A percentile compares a stretch with the other conserved stretches of the same genome.
These are phyloP conservation scores for Emmonsiellopsis sp. DNA, from an alignment of 2,329 filamentous ascomycete species.

Conservation along the genomic window DNA sequence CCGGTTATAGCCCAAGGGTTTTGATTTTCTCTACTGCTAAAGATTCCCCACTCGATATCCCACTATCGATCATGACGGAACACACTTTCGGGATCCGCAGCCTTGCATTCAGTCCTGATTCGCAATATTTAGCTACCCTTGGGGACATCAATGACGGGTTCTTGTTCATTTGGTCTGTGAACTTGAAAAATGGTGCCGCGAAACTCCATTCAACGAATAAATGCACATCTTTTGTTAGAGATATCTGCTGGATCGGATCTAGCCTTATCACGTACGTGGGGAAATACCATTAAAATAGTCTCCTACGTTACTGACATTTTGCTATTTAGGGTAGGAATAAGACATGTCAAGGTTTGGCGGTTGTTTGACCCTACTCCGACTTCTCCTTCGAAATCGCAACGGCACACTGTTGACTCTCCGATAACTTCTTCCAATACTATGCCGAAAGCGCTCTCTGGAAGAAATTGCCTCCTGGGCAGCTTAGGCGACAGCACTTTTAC, in stretches of 20 bases:
- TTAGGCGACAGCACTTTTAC: constrained; percentile 79
- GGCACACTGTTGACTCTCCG: constrained; percentile 34
- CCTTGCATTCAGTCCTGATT: constrained; percentile 82
- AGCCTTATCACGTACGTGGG: constrained; percentile 61
- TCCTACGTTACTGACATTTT: constrained; percentile 7
- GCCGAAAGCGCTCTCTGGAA: constrained; percentile 66
- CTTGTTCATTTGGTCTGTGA: constrained; percentile 81
- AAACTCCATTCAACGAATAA: constrained; percentile 80
- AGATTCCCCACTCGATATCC: constrained; percentile 69
- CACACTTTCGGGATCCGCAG: constrained; percentile 83
- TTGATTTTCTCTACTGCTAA: constrained; percentile 73
- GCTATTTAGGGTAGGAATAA: constrained; percentile 54
- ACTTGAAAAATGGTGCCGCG: constrained; percentile 69
- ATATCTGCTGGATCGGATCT: constrained; percentile 84
- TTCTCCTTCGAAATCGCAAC: constrained; percentile 54
- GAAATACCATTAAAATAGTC: not conserved
- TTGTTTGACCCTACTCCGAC: constrained; percentile 56
- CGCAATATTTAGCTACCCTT: constrained; percentile 76
- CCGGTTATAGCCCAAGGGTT: constrained; percentile 84
- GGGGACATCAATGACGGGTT: constrained; percentile 89
- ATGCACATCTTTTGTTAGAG: constrained; percentile 76
- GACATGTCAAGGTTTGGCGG: constrained; percentile 90
- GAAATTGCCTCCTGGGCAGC: constrained; percentile 76
- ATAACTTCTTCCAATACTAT: constrained; percentile 31
- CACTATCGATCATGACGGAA: constrained; percentile 76